These are phyloP conservation scores for Phoma sp. DNA, from an alignment of 2,329 filamentous ascomycete species.

Conservation along the genomic window DNA sequence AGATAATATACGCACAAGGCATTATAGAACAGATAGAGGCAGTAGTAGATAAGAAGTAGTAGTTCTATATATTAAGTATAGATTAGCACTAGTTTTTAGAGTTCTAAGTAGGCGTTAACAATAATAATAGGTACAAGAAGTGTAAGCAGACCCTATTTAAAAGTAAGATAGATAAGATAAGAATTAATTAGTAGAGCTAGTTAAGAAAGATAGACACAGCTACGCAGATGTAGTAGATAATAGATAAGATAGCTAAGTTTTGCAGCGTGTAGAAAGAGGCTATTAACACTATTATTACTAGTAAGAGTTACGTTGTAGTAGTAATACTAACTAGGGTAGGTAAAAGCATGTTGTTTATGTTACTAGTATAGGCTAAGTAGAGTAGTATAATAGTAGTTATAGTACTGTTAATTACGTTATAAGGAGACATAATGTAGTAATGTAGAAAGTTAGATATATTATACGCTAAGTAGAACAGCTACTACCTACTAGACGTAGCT, in stretches of 20 bases:
- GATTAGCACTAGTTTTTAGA: conserved; percentile 29
- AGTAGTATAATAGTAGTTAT: conserved; percentile 27
- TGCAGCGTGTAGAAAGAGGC: not conserved
- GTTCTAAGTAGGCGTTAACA: conserved; percentile 6
- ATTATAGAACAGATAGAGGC: conserved; percentile 21
- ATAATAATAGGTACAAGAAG: not conserved
- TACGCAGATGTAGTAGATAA: too few species aligned
- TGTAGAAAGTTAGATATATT: conserved; percentile 9
- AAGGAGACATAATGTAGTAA: conserved; percentile 26
- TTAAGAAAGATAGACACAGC: too few species aligned
- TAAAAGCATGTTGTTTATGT: too few species aligned
- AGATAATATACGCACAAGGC: conserved; percentile 18
- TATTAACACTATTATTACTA: conserved; percentile 25
- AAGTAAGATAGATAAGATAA: not conserved
- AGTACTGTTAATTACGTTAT: conserved; percentile 28
- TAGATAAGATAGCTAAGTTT: too few species aligned
- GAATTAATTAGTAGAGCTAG: too few species aligned
- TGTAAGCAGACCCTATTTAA: not conserved
- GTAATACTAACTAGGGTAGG: conserved; percentile 31
- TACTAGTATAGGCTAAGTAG: not conserved
- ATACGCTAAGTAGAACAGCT: conserved; percentile 23
- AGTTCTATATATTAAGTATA: conserved; percentile 21
- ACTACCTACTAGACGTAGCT: not conserved
- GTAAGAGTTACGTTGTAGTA: conserved; percentile 23
- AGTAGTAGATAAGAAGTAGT: conserved; percentile 11